A percentile compares a stretch with the other conserved stretches of the same genome.
phyloP scores from a whole-genome alignment of 805 yeast species.

The Sugiyamaella lignohabitans region DNA sequence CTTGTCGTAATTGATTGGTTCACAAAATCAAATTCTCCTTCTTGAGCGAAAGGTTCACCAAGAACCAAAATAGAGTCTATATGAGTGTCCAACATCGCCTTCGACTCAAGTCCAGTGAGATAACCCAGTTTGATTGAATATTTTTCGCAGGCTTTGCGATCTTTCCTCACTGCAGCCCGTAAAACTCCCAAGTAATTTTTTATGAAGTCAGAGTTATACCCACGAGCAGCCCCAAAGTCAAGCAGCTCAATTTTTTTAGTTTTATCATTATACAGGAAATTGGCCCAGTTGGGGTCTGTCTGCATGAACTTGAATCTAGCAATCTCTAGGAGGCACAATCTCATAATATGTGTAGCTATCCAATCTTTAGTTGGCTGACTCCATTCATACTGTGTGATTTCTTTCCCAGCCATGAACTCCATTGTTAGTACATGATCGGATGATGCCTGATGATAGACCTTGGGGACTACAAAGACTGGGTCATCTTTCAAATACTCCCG shows the following conservation, averaged over 20 bases:
- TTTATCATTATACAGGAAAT: conserved; percentile 73
- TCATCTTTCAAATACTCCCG: conserved; percentile 53
- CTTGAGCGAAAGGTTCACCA: conserved; percentile 82
- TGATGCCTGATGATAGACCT: conserved; percentile 67
- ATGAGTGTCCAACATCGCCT: conserved; percentile 85
- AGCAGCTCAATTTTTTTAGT: conserved; percentile 73
- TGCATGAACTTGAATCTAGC: conserved; percentile 88
- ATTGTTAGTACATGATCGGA: conserved; percentile 83
- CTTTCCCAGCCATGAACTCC: conserved; percentile 80
- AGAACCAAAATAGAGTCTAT: conserved; percentile 82
- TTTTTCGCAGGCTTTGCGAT: conserved; percentile 55
- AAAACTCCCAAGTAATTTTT: conserved; percentile 61
- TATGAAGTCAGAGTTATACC: conserved; percentile 62
- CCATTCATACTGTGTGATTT: conserved; percentile 68
- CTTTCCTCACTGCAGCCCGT: conserved; percentile 65
- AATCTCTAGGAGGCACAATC: conserved; percentile 78
- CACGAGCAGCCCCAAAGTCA: conserved; percentile 94
- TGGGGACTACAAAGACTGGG: conserved; percentile 70
- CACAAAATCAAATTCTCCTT: conserved; percentile 58
- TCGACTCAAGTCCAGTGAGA: conserved; percentile 84
- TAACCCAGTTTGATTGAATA: conserved; percentile 75
- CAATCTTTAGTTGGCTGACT: conserved; percentile 68
- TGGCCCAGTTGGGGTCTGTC: conserved; percentile 99
- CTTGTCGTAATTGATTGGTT: conserved; percentile 90
- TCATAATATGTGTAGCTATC: conserved; percentile 82